Evolutionary conservation across 805 yeast genomes (phyloP), one percentile per base, ranked within the genome.

Genomic region (Metschnikowia reukaufii): DNA sequence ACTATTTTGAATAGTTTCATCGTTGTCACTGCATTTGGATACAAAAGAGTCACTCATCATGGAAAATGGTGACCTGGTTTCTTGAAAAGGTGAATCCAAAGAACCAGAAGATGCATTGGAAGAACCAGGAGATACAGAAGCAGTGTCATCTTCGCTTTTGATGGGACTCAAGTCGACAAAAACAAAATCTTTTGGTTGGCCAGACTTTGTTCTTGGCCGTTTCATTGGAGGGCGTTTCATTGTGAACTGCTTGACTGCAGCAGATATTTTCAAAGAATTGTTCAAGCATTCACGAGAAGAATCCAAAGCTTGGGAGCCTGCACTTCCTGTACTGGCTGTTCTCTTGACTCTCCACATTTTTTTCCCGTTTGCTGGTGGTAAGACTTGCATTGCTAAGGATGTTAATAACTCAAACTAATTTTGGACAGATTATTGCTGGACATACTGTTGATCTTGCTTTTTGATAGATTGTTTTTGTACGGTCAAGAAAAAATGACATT

Each of bases 121-220:
- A 33, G 54, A 53, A 29, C 55, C 62, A 8, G 60, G 54, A 15
- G 61, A 54, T 10, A 48, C 43, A 29, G 61, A 50, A 3, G 60
- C 55, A 8, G 54, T 52, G 20, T 55, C 62, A 25, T 60, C 60
- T 21, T 57, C 62, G 41, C 59, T 50, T 50, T 67, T 67, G 21
- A 71, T 65, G 17, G 76, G 77, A 16, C 74, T 68, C 52, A 72
- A 68, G 54, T 72, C 76, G 36, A 72, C 77, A 52, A 72, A 72
- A 16, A 72, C 74, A 50, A 72, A 72, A 52, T 70, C 75, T 58
- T 68, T 71, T 41, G 74, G 74, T 64, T 64, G 67, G 3, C 77
- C 77, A 6, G 76, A 76, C 57, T 63, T 67, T 54, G 67, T 63
- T 62, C 68, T 72, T 27, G 77, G 77, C 58, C 77, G 69, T 53